Conservation (phyloP, 257 asterid genomes). For the Solanum megistacrolobum region DNA sequence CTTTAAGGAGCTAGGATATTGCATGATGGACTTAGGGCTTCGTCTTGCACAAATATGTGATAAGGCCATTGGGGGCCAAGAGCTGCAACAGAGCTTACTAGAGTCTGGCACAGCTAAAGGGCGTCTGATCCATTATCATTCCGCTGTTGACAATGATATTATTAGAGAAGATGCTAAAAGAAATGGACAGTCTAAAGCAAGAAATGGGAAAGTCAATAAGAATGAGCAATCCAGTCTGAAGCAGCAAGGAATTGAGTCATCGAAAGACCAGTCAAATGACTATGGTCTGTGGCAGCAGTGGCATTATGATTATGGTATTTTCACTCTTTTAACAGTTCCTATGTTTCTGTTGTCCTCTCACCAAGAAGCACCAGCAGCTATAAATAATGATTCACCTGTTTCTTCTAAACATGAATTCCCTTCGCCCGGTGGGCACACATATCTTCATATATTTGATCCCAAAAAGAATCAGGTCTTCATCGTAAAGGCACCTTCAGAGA, state of each 20-base stretch:
- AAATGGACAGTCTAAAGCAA: slow-evolving; percentile 10
- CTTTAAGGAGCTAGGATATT: slow-evolving; percentile 51
- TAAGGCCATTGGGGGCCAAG: slow-evolving; percentile 42
- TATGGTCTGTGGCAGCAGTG: slow-evolving; percentile 77
- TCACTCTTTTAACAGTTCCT: slow-evolving; percentile 64
- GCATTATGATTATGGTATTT: slow-evolving; percentile 93
- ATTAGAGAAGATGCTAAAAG: slow-evolving; percentile 26
- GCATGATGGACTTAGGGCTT: slow-evolving; percentile 78
- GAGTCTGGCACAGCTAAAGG: slow-evolving; percentile 72
- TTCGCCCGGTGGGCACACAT: slow-evolving; percentile 53
- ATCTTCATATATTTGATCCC: slow-evolving; percentile 64
- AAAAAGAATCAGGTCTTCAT: slow-evolving; percentile 26
- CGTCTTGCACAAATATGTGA: slow-evolving; percentile 68
- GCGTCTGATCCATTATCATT: slow-evolving; percentile 80
- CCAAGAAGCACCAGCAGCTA: neutral
- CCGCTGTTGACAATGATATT: slow-evolving; percentile 36
- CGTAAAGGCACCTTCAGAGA: slow-evolving; percentile 46
- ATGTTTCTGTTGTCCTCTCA: slow-evolving; percentile 43
- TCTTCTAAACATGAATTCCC: slow-evolving; percentile 30
- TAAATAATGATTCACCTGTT: neutral
- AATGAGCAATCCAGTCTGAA: neutral
- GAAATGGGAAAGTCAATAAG: neutral
- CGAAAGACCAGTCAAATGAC: neutral
- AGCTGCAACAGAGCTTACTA: slow-evolving; percentile 67
- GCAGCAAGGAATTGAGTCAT: neutral